phyloP scores from a whole-genome alignment of 257 asterid species.

The Apocynum venetum region DNA sequence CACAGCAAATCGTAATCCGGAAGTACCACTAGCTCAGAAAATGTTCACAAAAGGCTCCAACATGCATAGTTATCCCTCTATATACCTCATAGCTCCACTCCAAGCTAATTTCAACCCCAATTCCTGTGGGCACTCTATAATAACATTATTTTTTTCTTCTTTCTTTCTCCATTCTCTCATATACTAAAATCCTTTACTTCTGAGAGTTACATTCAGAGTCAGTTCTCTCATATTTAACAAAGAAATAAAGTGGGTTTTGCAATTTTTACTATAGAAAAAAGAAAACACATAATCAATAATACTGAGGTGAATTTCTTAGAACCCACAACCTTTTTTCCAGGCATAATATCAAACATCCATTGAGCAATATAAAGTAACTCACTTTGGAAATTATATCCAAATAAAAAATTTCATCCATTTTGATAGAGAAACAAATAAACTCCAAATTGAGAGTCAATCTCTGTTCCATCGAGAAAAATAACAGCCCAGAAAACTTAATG shows the following conservation, averaged over 20 bases:
- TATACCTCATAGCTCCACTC: neutral
- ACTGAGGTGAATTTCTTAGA: neutral
- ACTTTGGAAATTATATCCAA: neutral
- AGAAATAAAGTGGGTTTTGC: neutral
- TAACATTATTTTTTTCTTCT: neutral
- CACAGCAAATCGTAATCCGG: neutral
- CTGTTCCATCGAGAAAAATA: neutral
- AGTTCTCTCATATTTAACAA: neutral
- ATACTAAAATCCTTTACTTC: neutral
- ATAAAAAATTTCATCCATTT: neutral
- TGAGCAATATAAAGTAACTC: neutral
- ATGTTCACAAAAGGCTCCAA: neutral
- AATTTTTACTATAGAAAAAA: neutral
- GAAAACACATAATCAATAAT: neutral
- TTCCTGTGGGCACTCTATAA: neutral
- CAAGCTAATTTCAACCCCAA: neutral
- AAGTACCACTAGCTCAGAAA: neutral
- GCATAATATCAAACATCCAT: neutral
- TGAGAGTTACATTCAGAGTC: neutral
- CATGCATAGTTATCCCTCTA: neutral
- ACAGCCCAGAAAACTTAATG: neutral
- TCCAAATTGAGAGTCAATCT: neutral
- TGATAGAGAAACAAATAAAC: neutral
- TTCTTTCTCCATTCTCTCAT: neutral
- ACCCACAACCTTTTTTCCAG: neutral